Evolutionary conservation across 805 yeast genomes (phyloP).

Genomic region (Metschnikowia drakensbergensis): DNA sequence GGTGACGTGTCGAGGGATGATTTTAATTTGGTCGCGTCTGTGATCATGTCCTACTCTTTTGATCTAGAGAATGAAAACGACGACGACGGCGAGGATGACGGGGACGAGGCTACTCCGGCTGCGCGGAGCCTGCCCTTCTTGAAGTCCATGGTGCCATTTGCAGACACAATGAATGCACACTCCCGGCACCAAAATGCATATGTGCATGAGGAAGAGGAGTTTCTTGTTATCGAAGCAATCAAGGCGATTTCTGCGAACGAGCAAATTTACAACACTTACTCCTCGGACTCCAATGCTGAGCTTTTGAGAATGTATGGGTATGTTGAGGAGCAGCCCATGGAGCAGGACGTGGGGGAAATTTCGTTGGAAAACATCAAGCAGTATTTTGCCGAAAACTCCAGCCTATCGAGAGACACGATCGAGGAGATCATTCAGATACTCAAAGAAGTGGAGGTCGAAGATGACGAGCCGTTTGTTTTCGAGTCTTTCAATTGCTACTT

Average conservation of each 20-base stretch:
- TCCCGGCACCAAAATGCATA: slow-evolving; percentile 74
- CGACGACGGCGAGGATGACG: slow-evolving; percentile 21
- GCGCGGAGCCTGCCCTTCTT: slow-evolving; percentile 28
- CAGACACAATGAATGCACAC: slow-evolving; percentile 88
- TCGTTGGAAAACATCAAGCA: slow-evolving; percentile 41
- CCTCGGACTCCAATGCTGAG: slow-evolving; percentile 90
- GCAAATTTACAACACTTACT: slow-evolving; percentile 85
- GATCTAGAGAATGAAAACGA: slow-evolving; percentile 54
- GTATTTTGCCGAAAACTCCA: slow-evolving; percentile 26
- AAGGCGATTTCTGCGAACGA: slow-evolving; percentile 57
- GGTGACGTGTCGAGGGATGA: slow-evolving; percentile 43
- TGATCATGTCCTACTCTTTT: slow-evolving; percentile 87
- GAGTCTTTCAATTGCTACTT: slow-evolving; percentile 62
- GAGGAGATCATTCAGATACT: slow-evolving; percentile 32
- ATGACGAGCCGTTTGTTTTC: slow-evolving; percentile 39
- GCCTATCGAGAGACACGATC: slow-evolving; percentile 26
- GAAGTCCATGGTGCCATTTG: slow-evolving; percentile 90
- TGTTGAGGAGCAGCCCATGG: slow-evolving; percentile 70
- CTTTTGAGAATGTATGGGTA: slow-evolving; percentile 87
- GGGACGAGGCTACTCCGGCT: slow-evolving; percentile 9
- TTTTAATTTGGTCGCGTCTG: slow-evolving; percentile 70
- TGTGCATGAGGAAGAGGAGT: slow-evolving; percentile 46
- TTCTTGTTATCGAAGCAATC: slow-evolving; percentile 68
- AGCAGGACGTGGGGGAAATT: slow-evolving; percentile 78
- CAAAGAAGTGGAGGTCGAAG: slow-evolving; percentile 34